phyloP scores from a whole-genome alignment of 768 basidiomycete species.

The Stropharia rugosoannulata region DNA sequence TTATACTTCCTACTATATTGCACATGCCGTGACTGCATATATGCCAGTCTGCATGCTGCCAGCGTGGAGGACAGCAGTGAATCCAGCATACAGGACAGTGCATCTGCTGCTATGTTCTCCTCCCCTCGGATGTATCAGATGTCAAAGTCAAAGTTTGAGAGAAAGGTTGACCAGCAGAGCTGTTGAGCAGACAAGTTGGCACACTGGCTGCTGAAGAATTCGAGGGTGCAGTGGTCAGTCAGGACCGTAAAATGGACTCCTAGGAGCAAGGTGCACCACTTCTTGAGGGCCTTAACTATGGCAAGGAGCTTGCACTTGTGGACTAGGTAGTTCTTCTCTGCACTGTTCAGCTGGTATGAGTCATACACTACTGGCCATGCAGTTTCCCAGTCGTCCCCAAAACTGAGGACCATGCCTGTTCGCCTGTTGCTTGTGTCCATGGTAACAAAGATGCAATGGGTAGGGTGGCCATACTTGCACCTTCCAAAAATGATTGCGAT shows the following conservation, averaged over 20 bases:
- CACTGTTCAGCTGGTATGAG: too few species aligned
- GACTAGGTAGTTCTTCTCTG: constrained; percentile 30
- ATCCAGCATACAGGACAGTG: constrained; percentile 31
- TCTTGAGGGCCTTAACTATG: constrained; percentile 30
- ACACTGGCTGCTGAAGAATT: constrained; percentile 3
- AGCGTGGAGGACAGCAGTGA: too few species aligned
- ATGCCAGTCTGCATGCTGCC: too few species aligned
- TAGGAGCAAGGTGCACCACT: constrained; percentile 22
- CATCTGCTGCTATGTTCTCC: constrained; percentile 35
- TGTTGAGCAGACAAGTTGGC: constrained; percentile 6
- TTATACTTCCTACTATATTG: too few species aligned
- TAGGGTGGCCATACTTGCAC: too few species aligned
- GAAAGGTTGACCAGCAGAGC: constrained; percentile 19
- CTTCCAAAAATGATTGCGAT: too few species aligned
- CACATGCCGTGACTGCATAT: too few species aligned
- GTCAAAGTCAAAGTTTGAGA: constrained; percentile 34
- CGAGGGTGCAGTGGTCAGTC: constrained; percentile 31
- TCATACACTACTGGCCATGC: constrained; percentile 30
- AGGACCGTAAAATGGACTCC: constrained; percentile 25
- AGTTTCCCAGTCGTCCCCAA: constrained; percentile 27
- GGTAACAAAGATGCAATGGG: constrained; percentile 36
- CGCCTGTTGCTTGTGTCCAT: constrained; percentile 27
- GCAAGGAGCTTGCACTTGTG: constrained; percentile 40
- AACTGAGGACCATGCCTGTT: constrained; percentile 27
- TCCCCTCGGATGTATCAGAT: constrained; percentile 26